Percentiles rank a stretch among this genome's conserved stretches.
These are phyloP conservation scores for Leptographium galeiforme DNA, from an alignment of 2,329 filamentous ascomycete genomes.

Conservation along the genomic window DNA sequence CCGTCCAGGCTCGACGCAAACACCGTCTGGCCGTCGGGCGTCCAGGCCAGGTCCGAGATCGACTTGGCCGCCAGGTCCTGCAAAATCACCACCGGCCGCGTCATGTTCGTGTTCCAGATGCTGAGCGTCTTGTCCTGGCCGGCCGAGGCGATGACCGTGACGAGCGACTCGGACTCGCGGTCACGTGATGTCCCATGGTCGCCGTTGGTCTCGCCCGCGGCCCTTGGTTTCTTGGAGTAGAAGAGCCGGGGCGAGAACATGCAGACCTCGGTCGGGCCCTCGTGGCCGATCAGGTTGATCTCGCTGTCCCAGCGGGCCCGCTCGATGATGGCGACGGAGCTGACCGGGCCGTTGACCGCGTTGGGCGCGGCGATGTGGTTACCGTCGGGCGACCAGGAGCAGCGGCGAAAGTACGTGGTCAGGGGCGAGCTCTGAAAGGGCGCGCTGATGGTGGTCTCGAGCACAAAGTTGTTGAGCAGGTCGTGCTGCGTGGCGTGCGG, in stretches of 20 bases:
- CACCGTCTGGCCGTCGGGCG: slow-evolving; percentile 75
- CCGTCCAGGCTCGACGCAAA: slow-evolving; percentile 85
- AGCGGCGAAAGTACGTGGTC: slow-evolving; percentile 91
- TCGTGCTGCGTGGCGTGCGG: slow-evolving; percentile 90
- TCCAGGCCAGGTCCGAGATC: slow-evolving; percentile 89
- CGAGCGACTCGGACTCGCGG: slow-evolving; percentile 28
- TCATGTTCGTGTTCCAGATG: slow-evolving; percentile 95
- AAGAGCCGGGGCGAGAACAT: slow-evolving; percentile 92
- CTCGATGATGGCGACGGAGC: slow-evolving; percentile 91
- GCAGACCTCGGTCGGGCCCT: slow-evolving; percentile 93
- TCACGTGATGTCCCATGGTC: slow-evolving; percentile 12
- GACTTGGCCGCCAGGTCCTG: slow-evolving; percentile 84
- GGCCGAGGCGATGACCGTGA: slow-evolving; percentile 92
- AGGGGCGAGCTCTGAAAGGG: slow-evolving; percentile 87
- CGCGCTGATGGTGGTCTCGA: slow-evolving; percentile 78
- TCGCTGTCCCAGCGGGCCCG: slow-evolving; percentile 88
- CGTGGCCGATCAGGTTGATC: slow-evolving; percentile 93
- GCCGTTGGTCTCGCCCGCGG: slow-evolving; percentile 35
- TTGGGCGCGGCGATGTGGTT: slow-evolving; percentile 96
- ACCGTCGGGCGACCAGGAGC: slow-evolving; percentile 95
- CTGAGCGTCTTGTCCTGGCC: slow-evolving; percentile 94
- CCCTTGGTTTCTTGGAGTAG: slow-evolving; percentile 50
- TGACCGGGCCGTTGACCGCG: slow-evolving; percentile 92
- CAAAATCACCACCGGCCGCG: slow-evolving; percentile 76
- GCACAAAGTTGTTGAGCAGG: slow-evolving; percentile 89